phyloP scores from a whole-genome alignment of 2,329 filamentous ascomycete species.

The Ceratocystis albifundus region DNA sequence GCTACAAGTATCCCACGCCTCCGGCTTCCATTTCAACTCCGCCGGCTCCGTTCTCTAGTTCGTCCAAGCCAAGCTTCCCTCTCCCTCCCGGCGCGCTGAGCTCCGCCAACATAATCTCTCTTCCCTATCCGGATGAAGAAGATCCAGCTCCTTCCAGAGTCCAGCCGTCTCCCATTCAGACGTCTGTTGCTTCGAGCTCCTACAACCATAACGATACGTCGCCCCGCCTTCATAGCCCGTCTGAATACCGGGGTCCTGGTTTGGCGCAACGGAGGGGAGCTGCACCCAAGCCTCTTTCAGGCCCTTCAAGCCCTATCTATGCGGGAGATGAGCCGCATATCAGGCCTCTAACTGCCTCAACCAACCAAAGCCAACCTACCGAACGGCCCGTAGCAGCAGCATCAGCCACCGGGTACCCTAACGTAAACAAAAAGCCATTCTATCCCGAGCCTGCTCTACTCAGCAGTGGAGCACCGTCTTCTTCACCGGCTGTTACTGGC shows the following conservation, averaged over 20 bases:
- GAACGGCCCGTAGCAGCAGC: neutral
- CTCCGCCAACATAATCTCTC: conserved; percentile 45
- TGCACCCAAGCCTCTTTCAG: conserved; percentile 70
- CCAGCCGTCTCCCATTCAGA: conserved; percentile 29
- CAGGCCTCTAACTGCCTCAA: conserved; percentile 42
- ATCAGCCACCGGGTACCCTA: conserved; percentile 27
- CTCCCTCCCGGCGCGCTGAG: conserved; percentile 58
- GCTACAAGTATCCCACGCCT: conserved; percentile 43
- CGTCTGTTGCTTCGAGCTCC: conserved; percentile 36
- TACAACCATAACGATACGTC: conserved; percentile 40
- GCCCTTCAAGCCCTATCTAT: conserved; percentile 63
- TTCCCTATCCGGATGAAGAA: conserved; percentile 65
- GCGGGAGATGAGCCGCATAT: conserved; percentile 75
- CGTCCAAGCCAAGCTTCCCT: conserved; percentile 47
- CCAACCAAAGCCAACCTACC: conserved; percentile 31
- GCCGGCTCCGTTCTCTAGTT: conserved; percentile 33
- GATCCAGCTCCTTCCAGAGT: conserved; percentile 32
- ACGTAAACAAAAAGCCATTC: conserved; percentile 44
- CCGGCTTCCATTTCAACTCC: conserved; percentile 31
- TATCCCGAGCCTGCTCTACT: conserved; percentile 44
- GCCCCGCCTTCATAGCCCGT: conserved; percentile 44
- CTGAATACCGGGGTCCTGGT: conserved; percentile 48
- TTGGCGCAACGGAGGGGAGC: conserved; percentile 73
- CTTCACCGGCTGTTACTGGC: conserved; percentile 27
- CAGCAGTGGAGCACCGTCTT: neutral